A percentile compares a stretch with the other conserved stretches of the same genome.
phyloP scores from a whole-genome alignment of 768 basidiomycete genomes.

The Termitomyces sp. region DNA sequence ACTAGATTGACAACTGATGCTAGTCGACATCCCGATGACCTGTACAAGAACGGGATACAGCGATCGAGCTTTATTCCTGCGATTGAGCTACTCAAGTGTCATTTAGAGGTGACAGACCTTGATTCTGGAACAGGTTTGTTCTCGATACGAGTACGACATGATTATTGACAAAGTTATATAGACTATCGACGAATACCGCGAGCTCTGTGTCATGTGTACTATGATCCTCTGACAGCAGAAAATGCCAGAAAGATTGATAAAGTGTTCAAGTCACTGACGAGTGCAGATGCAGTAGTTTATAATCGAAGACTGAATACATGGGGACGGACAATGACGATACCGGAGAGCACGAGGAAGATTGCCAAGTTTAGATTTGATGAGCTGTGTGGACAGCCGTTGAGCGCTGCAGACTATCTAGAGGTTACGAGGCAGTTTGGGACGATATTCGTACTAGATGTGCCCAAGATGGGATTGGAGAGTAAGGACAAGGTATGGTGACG shows the following conservation, averaged over 20 bases:
- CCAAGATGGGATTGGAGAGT: constrained; percentile 78
- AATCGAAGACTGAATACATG: constrained; percentile 77
- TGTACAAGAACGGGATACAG: constrained; percentile 99
- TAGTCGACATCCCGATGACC: constrained; percentile 94
- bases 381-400: constrained; percentile 83
- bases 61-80: constrained; percentile 91
- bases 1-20: background rate
- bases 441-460: constrained; percentile 82
- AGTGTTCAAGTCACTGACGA: constrained; percentile 72
- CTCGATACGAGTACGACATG: too few relatives aligned
- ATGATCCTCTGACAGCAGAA: constrained; percentile 65
- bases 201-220: constrained; percentile 92
- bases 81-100: constrained; percentile 86
- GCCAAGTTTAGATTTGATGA: constrained; percentile 86
- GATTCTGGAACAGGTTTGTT: constrained; percentile 87
- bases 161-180: constrained; percentile 23
- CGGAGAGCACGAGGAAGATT: constrained; percentile 71
- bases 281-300: constrained; percentile 41
- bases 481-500: constrained; percentile 83
- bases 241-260: constrained; percentile 71
- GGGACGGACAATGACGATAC: constrained; percentile 79
- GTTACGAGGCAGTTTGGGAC: constrained; percentile 85
- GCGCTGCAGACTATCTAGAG: constrained; percentile 95
- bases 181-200: constrained; percentile 95
- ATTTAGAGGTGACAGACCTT: constrained; percentile 85